A percentile compares a stretch with the other conserved stretches of the same genome.
Conservation (phyloP, 2,329 filamentous ascomycete genomes). For the Aspergillus fischeri region DNA sequence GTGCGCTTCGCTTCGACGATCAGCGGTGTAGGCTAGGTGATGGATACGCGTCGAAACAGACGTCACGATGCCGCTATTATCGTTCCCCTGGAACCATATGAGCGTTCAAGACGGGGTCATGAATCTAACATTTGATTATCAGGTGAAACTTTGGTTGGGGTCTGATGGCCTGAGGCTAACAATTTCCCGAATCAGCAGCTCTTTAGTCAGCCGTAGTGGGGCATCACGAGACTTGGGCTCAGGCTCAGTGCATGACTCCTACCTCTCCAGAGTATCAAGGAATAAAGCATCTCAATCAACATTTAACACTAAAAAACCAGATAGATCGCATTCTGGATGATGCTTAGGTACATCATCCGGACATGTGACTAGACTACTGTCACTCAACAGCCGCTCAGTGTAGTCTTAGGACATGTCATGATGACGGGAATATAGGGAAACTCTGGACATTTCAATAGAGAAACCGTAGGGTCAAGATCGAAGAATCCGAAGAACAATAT, state of each 20-base stretch:
- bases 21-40: background rate
- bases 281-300: background rate
- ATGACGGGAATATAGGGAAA: background rate
- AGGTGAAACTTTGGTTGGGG: constrained; percentile 5
- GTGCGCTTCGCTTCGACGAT: background rate
- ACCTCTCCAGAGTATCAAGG: too few species aligned
- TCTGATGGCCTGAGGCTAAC: constrained; percentile 2
- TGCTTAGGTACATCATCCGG: background rate
- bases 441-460: background rate
- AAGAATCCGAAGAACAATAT: too few species aligned
- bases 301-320: background rate
- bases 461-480: background rate
- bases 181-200: constrained; percentile 4
- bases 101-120: background rate
- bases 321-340: background rate
- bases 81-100: background rate
- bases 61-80: background rate
- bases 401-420: background rate
- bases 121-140: background rate
- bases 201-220: constrained; percentile 13
- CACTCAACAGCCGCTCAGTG: too few species aligned
- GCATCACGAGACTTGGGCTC: constrained; percentile 4
- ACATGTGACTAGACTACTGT: background rate
- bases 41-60: background rate
- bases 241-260: background rate